These are phyloP conservation scores for Santalum album DNA, from an alignment of 164 flowering plant genomes.

Conservation along the genomic window DNA sequence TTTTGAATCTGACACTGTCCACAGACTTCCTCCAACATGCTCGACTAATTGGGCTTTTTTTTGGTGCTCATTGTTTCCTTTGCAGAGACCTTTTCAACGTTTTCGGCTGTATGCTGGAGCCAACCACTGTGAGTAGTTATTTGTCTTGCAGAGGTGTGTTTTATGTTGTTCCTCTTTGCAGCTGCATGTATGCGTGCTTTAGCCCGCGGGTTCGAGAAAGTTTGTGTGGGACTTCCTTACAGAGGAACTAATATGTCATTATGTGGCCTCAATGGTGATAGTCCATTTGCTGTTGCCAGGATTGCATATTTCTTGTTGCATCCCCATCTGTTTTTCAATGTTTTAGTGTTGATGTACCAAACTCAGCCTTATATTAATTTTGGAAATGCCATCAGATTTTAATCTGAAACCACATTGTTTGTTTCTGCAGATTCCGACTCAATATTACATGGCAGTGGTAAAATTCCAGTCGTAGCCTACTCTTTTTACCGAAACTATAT, in stretches of 20 bases:
- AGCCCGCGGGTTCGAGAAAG: not conserved
- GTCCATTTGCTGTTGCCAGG: no score
- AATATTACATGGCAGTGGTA: conserved; percentile 68
- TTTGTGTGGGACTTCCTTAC: no score
- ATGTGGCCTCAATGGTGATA: no score
- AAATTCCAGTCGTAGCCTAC: conserved; percentile 13
- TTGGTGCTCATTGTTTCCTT: not conserved
- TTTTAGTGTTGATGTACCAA: no score
- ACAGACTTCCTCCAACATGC: not conserved
- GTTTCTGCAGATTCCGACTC: conserved; percentile 77
- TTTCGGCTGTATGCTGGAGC: conserved; percentile 66
- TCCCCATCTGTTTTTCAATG: not conserved
- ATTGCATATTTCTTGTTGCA: no score
- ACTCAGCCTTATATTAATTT: no score
- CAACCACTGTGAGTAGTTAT: conserved; percentile 63
- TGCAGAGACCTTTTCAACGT: conserved; percentile 72
- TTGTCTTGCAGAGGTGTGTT: no score
- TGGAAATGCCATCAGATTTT: no score
- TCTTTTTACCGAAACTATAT: no score
- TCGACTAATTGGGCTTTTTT: not conserved
- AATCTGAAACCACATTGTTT: conserved; percentile 6
- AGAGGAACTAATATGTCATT: no score
- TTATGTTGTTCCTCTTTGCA: no score
- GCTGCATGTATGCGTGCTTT: not conserved
- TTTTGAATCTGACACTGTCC: not conserved